Base-by-base conservation (phyloP, 306 rosid species). In the Purshia tridentata region DNA sequence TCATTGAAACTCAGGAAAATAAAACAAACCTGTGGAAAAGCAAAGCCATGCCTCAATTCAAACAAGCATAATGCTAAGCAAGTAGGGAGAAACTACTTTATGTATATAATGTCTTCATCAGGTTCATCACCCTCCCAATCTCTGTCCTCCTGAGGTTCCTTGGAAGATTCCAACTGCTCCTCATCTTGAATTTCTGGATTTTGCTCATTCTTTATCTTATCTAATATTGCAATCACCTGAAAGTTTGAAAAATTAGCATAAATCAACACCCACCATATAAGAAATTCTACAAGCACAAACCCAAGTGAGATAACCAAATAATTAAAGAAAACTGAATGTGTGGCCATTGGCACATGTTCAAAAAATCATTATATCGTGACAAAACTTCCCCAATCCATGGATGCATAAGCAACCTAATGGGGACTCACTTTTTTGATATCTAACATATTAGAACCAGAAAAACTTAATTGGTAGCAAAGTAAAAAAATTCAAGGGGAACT, bases 181-280 rank as follows among this genome's bases (percentile, higher is more conserved):
- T 65, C 56, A 8, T 74, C 84, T 79, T 79, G 69, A 40, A 23
- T 60, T 37, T 65, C 83, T 10, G 35, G 1, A 45, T 56, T 82
- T 57, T 85, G 80, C 46, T 89, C 96, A 40, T 88, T 76, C 85
- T 94, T 94, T 74, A 94, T 85, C 79, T 79, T 84, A 79, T 94
- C 97, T 67, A 88, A 82, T 67, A 94, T 87, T 77, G 95, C 92
- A 83, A 94, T 90, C 67, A 94, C 97, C 97, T 91, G 94, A 67
- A 81, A 77, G 46, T 29, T 58, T 46, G 53, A 61, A 56, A 2
- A 23, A 75, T 84, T 39, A 86, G 80, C 45, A 59, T 59, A 66
- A 45, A 18, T 22, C 67, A 49, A 65, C 49, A 77, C 65, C 35
- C 23, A 53, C 53, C 39, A 19, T 52, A 45, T n/a, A 47, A 75